A percentile compares a stretch with the other conserved stretches of the same genome.
phyloP scores from a whole-genome alignment of 2,329 filamentous ascomycete species.

The Colletotrichum aenigma region DNA sequence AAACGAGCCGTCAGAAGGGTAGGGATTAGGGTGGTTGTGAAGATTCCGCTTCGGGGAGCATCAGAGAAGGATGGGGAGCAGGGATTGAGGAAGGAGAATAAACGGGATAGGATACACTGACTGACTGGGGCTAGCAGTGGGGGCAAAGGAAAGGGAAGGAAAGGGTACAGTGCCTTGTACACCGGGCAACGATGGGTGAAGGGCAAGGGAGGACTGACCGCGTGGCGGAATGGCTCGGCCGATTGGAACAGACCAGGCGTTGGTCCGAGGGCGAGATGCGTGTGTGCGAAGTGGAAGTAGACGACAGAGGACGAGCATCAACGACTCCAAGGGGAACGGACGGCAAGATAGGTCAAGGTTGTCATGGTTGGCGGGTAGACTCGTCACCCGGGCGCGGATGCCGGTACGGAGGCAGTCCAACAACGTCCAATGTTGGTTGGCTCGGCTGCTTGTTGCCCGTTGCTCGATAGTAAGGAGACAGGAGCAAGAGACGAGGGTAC shows the following conservation, averaged over 20 bases:
- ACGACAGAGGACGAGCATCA: neutral
- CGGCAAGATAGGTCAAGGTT: neutral
- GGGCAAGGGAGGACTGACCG: neutral
- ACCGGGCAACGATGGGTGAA: neutral
- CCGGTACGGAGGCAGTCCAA: neutral
- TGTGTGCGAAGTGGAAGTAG: neutral
- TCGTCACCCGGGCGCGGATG: neutral
- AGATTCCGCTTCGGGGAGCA: neutral
- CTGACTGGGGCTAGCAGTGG: neutral
- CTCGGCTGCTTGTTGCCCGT: neutral
- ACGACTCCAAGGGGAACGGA: neutral
- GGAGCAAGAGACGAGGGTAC: neutral
- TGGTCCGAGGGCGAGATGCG: slow-evolving; percentile 4
- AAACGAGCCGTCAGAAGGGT: neutral
- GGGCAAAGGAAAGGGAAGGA: neutral
- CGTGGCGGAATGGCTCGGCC: neutral
- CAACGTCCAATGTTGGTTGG: neutral
- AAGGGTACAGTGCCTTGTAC: neutral
- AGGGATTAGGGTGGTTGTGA: neutral
- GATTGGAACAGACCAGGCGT: neutral
- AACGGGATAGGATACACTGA: neutral
- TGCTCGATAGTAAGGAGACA: neutral
- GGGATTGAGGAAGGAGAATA: neutral
- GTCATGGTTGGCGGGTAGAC: neutral
- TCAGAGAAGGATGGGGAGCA: neutral